Evolutionary conservation across 352 stramenopile species (phyloP), one percentile per base, ranked within the genome.

Genomic region (Pythium brachiatum): DNA sequence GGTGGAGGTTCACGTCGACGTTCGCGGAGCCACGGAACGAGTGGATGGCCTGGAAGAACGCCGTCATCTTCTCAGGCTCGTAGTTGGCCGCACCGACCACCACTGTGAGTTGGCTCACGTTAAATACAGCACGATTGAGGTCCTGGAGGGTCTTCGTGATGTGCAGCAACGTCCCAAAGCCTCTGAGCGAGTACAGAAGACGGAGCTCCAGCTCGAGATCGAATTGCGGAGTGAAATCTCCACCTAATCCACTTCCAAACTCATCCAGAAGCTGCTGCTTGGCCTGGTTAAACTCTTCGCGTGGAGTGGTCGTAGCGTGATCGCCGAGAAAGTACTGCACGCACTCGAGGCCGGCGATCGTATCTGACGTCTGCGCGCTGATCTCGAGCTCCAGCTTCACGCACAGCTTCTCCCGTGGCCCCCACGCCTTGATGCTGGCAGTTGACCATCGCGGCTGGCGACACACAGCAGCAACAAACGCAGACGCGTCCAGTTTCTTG

Each of bases 31-130:
- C 51, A 32, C 32, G 51, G 32, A 57, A 57, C 18, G n/a, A 23
- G 32, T 57, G 51, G 32, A 57, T 8, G 18, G 34, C 7, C 31
- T 41, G n/a, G 31, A 47, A 47, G 31, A 57, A 47, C 32, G 25
- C 31, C 3, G 51, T 57, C 29, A 57, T 11, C 3, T 32, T 27
- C 2, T 57, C 32, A 3, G 18, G 7, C n/a, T n/a, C 32, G 51
- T 34, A 57, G 18, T 32, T 31, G 16, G 23, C 31, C 2, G 27
- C 18, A n/a, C 31, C 34, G 51, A 57, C 43, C 32, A 21, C n/a
- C 18, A 57, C 27, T n/a, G 9, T 57, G 31, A 57, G 34, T 8
- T 47, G 18, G 12, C 4, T 12, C 7, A 57, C 51, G 32, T 41
- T 21, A 29, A 57, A 57, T 9, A 47, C 51, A 3, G 32, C 36